Evolutionary conservation across 2,329 filamentous ascomycete genomes (phyloP).

Genomic region (Xylogone sp.): DNA sequence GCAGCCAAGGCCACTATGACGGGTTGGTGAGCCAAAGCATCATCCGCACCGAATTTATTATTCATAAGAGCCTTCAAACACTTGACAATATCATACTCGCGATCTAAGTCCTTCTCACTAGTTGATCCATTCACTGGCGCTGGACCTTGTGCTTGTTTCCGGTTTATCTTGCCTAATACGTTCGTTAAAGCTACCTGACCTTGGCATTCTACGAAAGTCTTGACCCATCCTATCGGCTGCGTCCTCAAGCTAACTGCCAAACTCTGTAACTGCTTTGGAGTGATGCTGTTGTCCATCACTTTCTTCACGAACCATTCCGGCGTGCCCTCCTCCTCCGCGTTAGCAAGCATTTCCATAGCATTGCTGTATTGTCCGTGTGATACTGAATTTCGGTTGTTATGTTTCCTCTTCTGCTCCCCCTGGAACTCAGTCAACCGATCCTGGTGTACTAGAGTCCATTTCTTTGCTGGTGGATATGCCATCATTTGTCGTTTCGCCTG

Average conservation of each 20-base stretch:
- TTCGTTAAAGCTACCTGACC: slow-evolving; percentile 95
- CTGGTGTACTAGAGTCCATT: slow-evolving; percentile 96
- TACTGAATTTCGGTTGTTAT: slow-evolving; percentile 57
- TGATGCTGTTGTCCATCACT: slow-evolving; percentile 93
- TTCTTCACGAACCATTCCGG: slow-evolving; percentile 98
- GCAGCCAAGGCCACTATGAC: slow-evolving; percentile 84
- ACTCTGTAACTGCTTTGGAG: slow-evolving; percentile 86
- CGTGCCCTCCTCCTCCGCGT: slow-evolving; percentile 90
- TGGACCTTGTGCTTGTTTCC: slow-evolving; percentile 70
- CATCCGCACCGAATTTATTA: slow-evolving; percentile 98
- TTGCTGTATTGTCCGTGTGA: slow-evolving; percentile 59
- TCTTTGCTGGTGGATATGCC: slow-evolving; percentile 89
- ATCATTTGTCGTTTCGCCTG: slow-evolving; percentile 94
- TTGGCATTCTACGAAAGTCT: slow-evolving; percentile 93
- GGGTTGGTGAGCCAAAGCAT: slow-evolving; percentile 85
- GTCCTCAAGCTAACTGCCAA: slow-evolving; percentile 92
- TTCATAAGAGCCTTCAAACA: slow-evolving; percentile 97
- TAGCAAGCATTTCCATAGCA: slow-evolving; percentile 65
- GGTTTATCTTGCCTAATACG: slow-evolving; percentile 88
- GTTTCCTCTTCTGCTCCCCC: slow-evolving; percentile 88
- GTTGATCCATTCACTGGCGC: slow-evolving; percentile 45
- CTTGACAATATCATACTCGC: slow-evolving; percentile 94
- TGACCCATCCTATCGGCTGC: slow-evolving; percentile 97
- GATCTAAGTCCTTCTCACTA: slow-evolving; percentile 66
- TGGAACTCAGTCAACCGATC: slow-evolving; percentile 92